Evolutionary conservation across 768 basidiomycete species (phyloP), one percentile per base, ranked within the genome.

Genomic region (Hypholoma fasciculare): DNA sequence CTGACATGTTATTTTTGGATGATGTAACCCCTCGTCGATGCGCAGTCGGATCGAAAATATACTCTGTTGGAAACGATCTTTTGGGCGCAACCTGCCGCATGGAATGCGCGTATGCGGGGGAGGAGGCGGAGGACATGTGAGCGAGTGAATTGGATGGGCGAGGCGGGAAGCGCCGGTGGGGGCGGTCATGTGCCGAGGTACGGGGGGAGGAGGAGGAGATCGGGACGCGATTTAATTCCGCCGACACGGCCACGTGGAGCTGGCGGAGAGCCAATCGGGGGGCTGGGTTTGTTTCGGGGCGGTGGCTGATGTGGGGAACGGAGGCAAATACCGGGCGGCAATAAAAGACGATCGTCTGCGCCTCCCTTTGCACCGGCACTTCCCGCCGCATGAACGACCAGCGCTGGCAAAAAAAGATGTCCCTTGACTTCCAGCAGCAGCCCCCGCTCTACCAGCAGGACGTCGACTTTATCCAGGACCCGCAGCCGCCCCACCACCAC

Each of bases 341-440:
- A 69, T 69, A 69, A 65, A 69, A 69, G 67, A 66, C 57, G 58
- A 49, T 51, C 55, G 36, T 19, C 34, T 13, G 19, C 39, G 20
- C 36, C 23, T 23, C 19, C 3, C 26, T 30, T 14, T 34, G 26
- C 17, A 56, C 65, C 23, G 64, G 65, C 59, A 66, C 74, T 67
- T 66, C 61, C 82, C 83, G 83, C 82, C 70, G 63, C 56, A 54
- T 56, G 63, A 67, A 69, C 71, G 56, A 59, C 59, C 47, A n/a
- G 39, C 39, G 39, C 40, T 42, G 40, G 40, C 71, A 76, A 65
- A 71, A 75, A 63, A 78, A 78, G 67, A 69, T 68, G 69, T 82
- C 80, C 47, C 77, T 89, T 70, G 87, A 90, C 71, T 87, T 83
- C 72, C 56, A 71, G 46, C 48, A 71, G 70, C 78, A 79, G 52